Conservation (phyloP, 2,329 filamentous ascomycete species). For the Scytalidium sp. region DNA sequence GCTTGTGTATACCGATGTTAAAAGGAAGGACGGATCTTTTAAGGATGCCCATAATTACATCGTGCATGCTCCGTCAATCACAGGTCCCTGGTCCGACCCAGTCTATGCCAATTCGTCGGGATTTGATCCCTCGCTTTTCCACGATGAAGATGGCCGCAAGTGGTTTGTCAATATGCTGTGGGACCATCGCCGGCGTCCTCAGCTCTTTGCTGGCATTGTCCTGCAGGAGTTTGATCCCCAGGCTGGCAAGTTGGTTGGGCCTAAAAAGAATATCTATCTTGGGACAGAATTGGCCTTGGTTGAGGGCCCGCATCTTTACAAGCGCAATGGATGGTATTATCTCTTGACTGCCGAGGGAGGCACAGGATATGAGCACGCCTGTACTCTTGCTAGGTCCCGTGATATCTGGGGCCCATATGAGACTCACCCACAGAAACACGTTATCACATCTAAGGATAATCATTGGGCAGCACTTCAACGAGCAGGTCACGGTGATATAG, state of each 20-base stretch:
- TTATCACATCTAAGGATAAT: constrained; percentile 49
- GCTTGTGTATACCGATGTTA: constrained; percentile 65
- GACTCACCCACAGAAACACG: constrained; percentile 52
- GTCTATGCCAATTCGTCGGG: constrained; percentile 58
- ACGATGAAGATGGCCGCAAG: constrained; percentile 53
- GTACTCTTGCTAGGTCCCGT: constrained; percentile 52
- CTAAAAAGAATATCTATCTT: constrained; percentile 43
- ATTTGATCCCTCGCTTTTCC: constrained; percentile 60
- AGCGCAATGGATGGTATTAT: constrained; percentile 57
- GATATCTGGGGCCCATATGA: constrained; percentile 61
- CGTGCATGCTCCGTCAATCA: constrained; percentile 48
- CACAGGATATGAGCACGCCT: constrained; percentile 58
- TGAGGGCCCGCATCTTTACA: constrained; percentile 58
- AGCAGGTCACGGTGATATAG: constrained; percentile 51
- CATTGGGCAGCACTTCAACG: constrained; percentile 48
- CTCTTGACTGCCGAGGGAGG: constrained; percentile 58
- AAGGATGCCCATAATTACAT: constrained; percentile 65
- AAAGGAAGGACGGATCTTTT: constrained; percentile 64
- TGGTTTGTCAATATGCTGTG: constrained; percentile 57
- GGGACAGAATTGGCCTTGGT: constrained; percentile 42
- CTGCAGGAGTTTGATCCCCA: constrained; percentile 54
- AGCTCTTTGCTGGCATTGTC: constrained; percentile 52
- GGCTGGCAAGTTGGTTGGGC: constrained; percentile 37
- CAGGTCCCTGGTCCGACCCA: constrained; percentile 61
- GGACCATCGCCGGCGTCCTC: constrained; percentile 49